Evolutionary conservation across 805 yeast species (phyloP), one percentile per base, ranked within the genome.

Genomic region (Candida schatavii): DNA sequence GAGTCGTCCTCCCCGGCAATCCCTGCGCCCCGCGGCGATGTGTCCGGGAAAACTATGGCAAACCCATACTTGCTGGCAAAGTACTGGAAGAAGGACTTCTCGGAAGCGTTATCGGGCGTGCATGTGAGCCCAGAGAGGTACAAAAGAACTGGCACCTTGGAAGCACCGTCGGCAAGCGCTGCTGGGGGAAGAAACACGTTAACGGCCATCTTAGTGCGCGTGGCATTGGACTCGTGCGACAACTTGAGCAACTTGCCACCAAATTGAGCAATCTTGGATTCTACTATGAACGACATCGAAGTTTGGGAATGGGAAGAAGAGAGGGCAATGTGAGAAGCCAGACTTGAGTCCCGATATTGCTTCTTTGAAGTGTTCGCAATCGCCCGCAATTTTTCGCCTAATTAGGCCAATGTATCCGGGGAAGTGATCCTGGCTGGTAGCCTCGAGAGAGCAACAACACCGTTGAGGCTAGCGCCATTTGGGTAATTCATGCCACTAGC

Each of bases 31-130:
- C 98, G 79, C 41, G 99, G 98, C 6, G 98, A 90, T 3, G 99
- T 93, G 64, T 91, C 99, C 15, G 99, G 98, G 62, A 85, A 90
- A 1, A 91, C 88, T 14, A 91, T 66, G 0, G 95, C 96, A 61
- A 91, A 83, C 3, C 95, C 95, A 55, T 81, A 80, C 56, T 85
- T 75, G 49, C 82, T 78, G 5, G 95, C 96, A 58, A 82, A 83
- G 43, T 81, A 77, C 53, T 83, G 91, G 70, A 90, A 77, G 52
- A 83, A 87, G 1, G 97, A 96, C 74, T 93, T 93, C 61, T 93
- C 98, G 7, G 90, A 74, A 41, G 95, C 96, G 59, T 90, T 93
- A 67, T 87, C 81, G 37, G 97, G 97, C 1, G 95, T 82, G 61
- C 98, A 91, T 0, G 97, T 88, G 51, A 91, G 74, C 1, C 99